Evolutionary conservation across 1,139 yeast species (phyloP).

Genomic region (Yamadazyma triangularis): DNA sequence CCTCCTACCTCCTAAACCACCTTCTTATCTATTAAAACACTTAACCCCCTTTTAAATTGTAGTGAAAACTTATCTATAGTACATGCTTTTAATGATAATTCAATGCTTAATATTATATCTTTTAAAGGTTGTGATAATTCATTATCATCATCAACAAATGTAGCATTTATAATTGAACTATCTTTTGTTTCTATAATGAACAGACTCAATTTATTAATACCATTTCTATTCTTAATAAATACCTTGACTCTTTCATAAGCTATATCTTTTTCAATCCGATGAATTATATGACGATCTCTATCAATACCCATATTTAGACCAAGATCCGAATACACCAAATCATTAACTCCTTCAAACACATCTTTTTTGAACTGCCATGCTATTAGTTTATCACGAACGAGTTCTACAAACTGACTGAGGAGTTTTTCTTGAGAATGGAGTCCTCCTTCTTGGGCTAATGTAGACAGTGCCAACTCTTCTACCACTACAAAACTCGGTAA

Average conservation of each 20-base stretch:
- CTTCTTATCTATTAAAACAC: background rate
- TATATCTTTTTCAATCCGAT: slow-evolving; percentile 19
- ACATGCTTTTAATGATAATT: background rate
- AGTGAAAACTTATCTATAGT: background rate
- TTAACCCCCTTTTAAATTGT: background rate
- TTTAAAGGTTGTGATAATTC: background rate
- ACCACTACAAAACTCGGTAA: slow-evolving; percentile 23
- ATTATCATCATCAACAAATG: background rate
- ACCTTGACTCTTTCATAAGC: slow-evolving; percentile 12
- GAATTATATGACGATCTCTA: slow-evolving; percentile 6
- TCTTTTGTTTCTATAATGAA: background rate
- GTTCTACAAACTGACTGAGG: slow-evolving; percentile 10
- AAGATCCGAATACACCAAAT: slow-evolving; percentile 3
- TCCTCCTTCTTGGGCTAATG: background rate
- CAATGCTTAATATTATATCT: background rate
- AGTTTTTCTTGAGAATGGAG: background rate
- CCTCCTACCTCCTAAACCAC: no score
- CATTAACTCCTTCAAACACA: slow-evolving; percentile 17
- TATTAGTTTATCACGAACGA: slow-evolving; percentile 17
- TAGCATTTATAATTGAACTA: background rate
- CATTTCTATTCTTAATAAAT: background rate
- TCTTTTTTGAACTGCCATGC: slow-evolving; percentile 29
- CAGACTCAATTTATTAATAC: background rate
- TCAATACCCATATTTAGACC: background rate
- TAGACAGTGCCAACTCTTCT: background rate